Evolutionary conservation across 306 rosid species (phyloP), one percentile per base, ranked within the genome.

Genomic region (Fagus crenata): DNA sequence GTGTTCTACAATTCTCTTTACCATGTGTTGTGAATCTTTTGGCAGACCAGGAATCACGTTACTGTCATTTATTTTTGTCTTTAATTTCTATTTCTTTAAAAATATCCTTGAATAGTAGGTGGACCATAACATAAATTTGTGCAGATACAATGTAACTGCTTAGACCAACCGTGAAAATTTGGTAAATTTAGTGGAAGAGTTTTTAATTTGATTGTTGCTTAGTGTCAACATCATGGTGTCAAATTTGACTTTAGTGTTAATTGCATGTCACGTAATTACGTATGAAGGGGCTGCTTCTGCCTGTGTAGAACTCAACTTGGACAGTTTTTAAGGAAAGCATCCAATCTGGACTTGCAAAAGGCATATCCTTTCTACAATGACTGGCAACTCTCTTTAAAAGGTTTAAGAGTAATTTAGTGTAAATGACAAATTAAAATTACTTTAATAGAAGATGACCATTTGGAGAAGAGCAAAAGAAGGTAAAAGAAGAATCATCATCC

Each of bases 71-170:
- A 46, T 9, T 46, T 35, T 65, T 15, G 7, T 15, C 5, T 35
- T 36, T 4, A 31, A 56, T 56, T 18, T 5, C n/a, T 58, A 9
- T 46, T 13, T 36, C 12, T 36, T n/a, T 55, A 58, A 37, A 17
- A 55, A 37, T 5, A 39, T 73, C 37, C 15, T n/a, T 3, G 4
- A 13, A 73, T 73, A 59, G 39, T 63, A 42, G 78, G 70, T 75
- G 64, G 37, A 18, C 22, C 4, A 3, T 7, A 2, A 3, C 59
- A 41, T 64, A 31, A 36, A 17, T 31, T 55, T 37, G 70, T 55
- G 42, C 28, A 43, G 37, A 71, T 78, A 1, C 81, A 71, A 36
- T 78, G 76, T 12, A 59, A 61, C 31, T 59, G 31, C 71, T 22
- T 17, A 15, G 5, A 1, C 13, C 12, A 39, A 63, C 28, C 4